These are phyloP conservation scores for Theileria orientalis DNA, from an alignment of 169 alveolate species.

Conservation along the genomic window DNA sequence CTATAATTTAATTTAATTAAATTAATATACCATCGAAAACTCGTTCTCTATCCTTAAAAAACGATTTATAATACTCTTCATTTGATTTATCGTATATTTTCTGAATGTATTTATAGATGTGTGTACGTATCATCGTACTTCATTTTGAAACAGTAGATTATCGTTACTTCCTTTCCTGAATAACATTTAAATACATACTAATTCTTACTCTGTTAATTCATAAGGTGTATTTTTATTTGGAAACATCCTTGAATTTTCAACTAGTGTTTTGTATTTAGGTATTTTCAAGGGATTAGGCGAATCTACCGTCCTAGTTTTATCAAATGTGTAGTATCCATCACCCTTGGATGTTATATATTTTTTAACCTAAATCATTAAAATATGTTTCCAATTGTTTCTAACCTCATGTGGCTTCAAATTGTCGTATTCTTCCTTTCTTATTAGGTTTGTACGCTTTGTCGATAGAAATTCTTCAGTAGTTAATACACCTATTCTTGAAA, in stretches of 20 bases:
- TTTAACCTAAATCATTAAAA: not conserved
- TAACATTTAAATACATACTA: not conserved
- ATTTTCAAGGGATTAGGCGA: conserved; percentile 14
- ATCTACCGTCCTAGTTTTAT: conserved; percentile 9
- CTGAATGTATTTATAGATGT: conserved; percentile 19
- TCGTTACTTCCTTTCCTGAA: not conserved
- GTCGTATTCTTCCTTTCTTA: conserved; percentile 19
- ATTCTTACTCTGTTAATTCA: not conserved
- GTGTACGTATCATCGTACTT: not conserved
- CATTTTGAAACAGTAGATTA: not conserved
- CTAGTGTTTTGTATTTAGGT: conserved; percentile 10
- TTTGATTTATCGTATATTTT: conserved; percentile 50
- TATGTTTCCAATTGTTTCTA: not conserved
- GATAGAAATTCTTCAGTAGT: conserved; percentile 31
- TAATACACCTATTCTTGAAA: conserved; percentile 18
- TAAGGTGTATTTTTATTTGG: conserved; percentile 3
- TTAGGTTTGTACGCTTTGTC: conserved; percentile 9
- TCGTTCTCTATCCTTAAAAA: conserved; percentile 59
- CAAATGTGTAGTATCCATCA: conserved; percentile 4
- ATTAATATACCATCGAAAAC: conserved; percentile 23
- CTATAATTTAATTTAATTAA: not conserved
- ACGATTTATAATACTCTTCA: conserved; percentile 49
- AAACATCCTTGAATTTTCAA: conserved; percentile 20
- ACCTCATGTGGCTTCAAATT: conserved; percentile 61
- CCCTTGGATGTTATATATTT: conserved; percentile 8